phyloP scores from a whole-genome alignment of 768 basidiomycete species.

The Rhizopogon vulgaris region DNA sequence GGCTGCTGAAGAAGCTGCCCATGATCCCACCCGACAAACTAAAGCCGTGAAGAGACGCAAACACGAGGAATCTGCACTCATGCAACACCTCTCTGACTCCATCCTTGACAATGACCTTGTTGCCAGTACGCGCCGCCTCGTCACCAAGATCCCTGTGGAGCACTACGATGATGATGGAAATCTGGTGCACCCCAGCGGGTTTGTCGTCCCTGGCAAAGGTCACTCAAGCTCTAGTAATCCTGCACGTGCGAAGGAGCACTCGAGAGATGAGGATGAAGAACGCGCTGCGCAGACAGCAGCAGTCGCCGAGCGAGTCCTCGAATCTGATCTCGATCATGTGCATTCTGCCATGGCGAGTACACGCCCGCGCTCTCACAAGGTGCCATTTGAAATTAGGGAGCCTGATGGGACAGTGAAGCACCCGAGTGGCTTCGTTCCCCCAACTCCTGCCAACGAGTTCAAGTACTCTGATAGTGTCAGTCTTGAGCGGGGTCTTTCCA shows the following conservation, averaged over 20 bases:
- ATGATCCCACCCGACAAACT: conserved; percentile 5
- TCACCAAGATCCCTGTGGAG: conserved; percentile 23
- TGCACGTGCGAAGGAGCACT: conserved; percentile 19
- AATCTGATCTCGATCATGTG: conserved; percentile 23
- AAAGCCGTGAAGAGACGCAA: neutral
- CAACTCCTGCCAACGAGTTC: conserved; percentile 35
- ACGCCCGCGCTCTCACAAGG: conserved; percentile 26
- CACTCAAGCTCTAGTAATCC: conserved; percentile 18
- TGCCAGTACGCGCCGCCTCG: conserved; percentile 23
- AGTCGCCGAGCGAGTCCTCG: conserved; percentile 24
- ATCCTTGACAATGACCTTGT: conserved; percentile 18
- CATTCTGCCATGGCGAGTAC: conserved; percentile 15
- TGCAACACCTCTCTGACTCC: conserved; percentile 16
- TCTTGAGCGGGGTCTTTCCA: conserved; percentile 13
- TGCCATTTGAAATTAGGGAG: conserved; percentile 35
- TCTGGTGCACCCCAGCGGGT: conserved; percentile 21
- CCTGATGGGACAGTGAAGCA: conserved; percentile 33
- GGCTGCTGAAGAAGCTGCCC: neutral
- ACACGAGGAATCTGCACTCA: conserved; percentile 14
- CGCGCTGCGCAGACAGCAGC: conserved; percentile 22
- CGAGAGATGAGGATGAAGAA: conserved; percentile 17
- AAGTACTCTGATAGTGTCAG: conserved; percentile 10
- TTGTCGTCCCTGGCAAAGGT: conserved; percentile 24
- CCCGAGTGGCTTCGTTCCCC: conserved; percentile 38
- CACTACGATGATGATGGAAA: conserved; percentile 13